phyloP scores from a whole-genome alignment of 345 rosid species.

The Camelina laxa region DNA sequence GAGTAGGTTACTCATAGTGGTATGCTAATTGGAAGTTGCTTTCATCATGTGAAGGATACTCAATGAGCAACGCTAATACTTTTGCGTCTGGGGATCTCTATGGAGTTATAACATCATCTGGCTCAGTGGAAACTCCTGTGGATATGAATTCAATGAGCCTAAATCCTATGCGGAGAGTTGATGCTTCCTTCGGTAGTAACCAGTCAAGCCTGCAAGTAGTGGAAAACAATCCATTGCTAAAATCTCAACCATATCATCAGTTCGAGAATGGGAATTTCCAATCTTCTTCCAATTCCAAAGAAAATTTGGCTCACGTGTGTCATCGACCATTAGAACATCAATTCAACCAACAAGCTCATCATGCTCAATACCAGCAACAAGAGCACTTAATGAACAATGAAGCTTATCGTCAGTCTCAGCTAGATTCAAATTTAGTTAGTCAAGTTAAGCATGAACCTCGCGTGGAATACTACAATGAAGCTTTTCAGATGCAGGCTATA shows the following conservation, averaged over 20 bases:
- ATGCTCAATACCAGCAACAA: conserved; percentile 65
- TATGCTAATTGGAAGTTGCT: conserved; percentile 36
- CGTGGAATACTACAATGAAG: conserved; percentile 54
- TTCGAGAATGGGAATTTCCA: conserved; percentile 72
- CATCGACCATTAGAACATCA: conserved; percentile 67
- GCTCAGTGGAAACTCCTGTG: conserved; percentile 59
- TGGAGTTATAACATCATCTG: conserved; percentile 57
- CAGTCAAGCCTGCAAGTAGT: conserved; percentile 59
- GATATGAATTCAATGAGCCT: conserved; percentile 54
- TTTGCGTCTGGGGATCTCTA: conserved; percentile 68
- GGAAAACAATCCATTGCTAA: conserved; percentile 53
- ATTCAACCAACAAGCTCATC: conserved; percentile 56
- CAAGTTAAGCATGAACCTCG: conserved; percentile 79
- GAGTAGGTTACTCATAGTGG: conserved; percentile 24
- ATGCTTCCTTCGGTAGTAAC: conserved; percentile 53
- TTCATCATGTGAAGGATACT: conserved; percentile 77
- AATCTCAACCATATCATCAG: conserved; percentile 60
- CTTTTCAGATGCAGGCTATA: conserved; percentile 57
- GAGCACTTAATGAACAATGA: conserved; percentile 56
- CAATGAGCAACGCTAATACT: conserved; percentile 58
- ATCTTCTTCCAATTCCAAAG: conserved; percentile 57
- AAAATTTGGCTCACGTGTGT: conserved; percentile 58
- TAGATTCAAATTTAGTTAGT: conserved; percentile 51
- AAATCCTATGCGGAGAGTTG: conserved; percentile 61
- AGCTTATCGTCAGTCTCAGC: conserved; percentile 62